These are phyloP conservation scores for Alternaria burnsii DNA, from an alignment of 2,329 filamentous ascomycete genomes.

Conservation along the genomic window DNA sequence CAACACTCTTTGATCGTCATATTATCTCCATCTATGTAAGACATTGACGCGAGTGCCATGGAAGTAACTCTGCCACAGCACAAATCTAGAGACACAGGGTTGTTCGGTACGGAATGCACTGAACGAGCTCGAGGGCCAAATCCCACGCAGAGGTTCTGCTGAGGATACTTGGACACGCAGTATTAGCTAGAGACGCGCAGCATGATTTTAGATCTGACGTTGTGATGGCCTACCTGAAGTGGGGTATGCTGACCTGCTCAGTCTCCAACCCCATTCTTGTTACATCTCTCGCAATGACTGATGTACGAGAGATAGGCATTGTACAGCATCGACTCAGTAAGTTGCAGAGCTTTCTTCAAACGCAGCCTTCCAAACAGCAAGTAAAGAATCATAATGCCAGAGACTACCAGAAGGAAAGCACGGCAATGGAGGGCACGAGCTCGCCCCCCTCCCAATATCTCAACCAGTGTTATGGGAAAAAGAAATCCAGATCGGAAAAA, in stretches of 20 bases:
- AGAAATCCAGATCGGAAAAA: neutral
- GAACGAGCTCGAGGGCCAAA: neutral
- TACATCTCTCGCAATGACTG: too few relatives aligned
- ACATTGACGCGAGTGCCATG: neutral
- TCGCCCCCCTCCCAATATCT: neutral
- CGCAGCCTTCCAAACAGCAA: neutral
- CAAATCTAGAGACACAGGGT: neutral
- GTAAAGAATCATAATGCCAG: neutral
- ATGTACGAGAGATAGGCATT: too few relatives aligned
- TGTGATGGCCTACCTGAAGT: neutral
- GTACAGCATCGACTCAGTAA: neutral
- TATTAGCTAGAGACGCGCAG: too few relatives aligned
- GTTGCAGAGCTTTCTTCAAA: neutral
- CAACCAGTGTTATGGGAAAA: neutral
- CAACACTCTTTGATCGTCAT: neutral
- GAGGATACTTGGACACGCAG: neutral
- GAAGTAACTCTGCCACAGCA: neutral
- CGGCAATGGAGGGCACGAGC: neutral
- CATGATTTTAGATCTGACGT: neutral
- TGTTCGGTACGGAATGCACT: neutral
- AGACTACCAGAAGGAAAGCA: neutral
- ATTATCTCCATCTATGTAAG: neutral
- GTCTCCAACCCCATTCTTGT: too few relatives aligned
- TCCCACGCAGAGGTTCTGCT: neutral
- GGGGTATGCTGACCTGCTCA: too few relatives aligned